A percentile compares a stretch with the other conserved stretches of the same genome.
These are phyloP conservation scores for Baudoinia panamericana DNA, from an alignment of 495 filamentous ascomycete genomes.

Conservation along the genomic window DNA sequence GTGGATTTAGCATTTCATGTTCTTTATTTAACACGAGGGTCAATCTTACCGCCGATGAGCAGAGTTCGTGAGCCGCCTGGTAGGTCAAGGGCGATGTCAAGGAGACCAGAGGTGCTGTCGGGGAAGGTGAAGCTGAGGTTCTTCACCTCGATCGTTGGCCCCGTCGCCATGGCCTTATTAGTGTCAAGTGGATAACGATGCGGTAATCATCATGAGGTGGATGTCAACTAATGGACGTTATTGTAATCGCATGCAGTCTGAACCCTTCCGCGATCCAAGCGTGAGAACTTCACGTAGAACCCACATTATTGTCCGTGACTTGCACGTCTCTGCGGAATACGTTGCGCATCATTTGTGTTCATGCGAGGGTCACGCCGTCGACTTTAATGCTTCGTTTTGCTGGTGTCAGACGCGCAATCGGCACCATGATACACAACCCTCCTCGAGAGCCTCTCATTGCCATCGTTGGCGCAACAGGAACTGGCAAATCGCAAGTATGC, in stretches of 20 bases:
- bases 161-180: neutral
- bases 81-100: slow-evolving; percentile 55
- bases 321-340: too few species aligned
- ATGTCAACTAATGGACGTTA: too few species aligned
- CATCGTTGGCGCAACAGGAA: slow-evolving; percentile 85
- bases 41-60: slow-evolving; percentile 67
- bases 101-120: slow-evolving; percentile 61
- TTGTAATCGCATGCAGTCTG: too few species aligned
- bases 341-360: too few species aligned
- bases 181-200: too few species aligned
- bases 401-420: too few species aligned
- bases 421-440: slow-evolving; percentile 10
- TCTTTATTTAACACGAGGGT: slow-evolving; percentile 1
- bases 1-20: slow-evolving; percentile 17
- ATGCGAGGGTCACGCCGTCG: too few species aligned
- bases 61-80: slow-evolving; percentile 77
- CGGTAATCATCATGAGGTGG: too few species aligned
- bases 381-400: too few species aligned
- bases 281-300: too few species aligned
- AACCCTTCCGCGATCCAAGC: too few species aligned
- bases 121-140: slow-evolving; percentile 81
- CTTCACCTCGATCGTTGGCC: slow-evolving; percentile 52
- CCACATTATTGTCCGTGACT: too few species aligned
- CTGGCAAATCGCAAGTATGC: slow-evolving; percentile 90
- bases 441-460: slow-evolving; percentile 52